Percentiles rank a stretch among this genome's conserved stretches.
Evolutionary conservation across 1,139 yeast species (phyloP).

Genomic region (Geotrichum fermentans): DNA sequence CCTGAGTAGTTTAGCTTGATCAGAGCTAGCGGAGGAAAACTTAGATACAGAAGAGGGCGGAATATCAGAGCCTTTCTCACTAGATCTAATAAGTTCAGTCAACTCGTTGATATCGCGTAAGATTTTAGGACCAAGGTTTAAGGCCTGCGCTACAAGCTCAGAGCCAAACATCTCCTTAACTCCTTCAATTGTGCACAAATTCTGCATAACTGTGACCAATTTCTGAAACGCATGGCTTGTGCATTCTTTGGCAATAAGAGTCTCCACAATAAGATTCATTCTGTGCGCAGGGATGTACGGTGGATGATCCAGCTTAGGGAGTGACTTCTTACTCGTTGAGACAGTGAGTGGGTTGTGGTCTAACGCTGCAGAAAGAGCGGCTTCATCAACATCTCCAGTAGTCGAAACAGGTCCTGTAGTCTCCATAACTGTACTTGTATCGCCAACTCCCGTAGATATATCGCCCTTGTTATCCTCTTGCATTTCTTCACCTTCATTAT

Average conservation of each 20-base stretch:
- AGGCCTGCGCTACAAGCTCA: slow-evolving; percentile 66
- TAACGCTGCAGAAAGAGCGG: slow-evolving; percentile 7
- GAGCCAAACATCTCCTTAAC: slow-evolving; percentile 63
- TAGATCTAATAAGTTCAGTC: slow-evolving; percentile 44
- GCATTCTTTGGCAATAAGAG: slow-evolving; percentile 80
- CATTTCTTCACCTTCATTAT: slow-evolving; percentile 27
- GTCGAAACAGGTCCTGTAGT: slow-evolving; percentile 15
- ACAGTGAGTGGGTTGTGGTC: slow-evolving; percentile 17
- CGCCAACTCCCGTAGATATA: slow-evolving; percentile 4
- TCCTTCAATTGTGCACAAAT: slow-evolving; percentile 57
- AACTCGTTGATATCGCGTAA: slow-evolving; percentile 54
- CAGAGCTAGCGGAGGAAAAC: slow-evolving; percentile 78
- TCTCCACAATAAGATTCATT: slow-evolving; percentile 58
- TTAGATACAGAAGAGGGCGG: slow-evolving; percentile 54
- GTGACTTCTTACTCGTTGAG: slow-evolving; percentile 22
- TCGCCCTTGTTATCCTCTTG: slow-evolving; percentile 18
- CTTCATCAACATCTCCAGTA: slow-evolving; percentile 6
- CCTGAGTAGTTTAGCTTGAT: slow-evolving; percentile 79
- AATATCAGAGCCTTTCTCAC: slow-evolving; percentile 43
- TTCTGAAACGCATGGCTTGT: slow-evolving; percentile 82
- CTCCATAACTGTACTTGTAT: slow-evolving; percentile 15
- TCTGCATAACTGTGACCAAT: slow-evolving; percentile 77
- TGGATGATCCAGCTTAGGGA: slow-evolving; percentile 41
- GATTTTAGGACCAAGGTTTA: slow-evolving; percentile 53
- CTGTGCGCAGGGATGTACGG: slow-evolving; percentile 66